Evolutionary conservation across 2,329 filamentous ascomycete species (phyloP), one percentile per base, ranked within the genome.

Genomic region (Aspergillus fructus): DNA sequence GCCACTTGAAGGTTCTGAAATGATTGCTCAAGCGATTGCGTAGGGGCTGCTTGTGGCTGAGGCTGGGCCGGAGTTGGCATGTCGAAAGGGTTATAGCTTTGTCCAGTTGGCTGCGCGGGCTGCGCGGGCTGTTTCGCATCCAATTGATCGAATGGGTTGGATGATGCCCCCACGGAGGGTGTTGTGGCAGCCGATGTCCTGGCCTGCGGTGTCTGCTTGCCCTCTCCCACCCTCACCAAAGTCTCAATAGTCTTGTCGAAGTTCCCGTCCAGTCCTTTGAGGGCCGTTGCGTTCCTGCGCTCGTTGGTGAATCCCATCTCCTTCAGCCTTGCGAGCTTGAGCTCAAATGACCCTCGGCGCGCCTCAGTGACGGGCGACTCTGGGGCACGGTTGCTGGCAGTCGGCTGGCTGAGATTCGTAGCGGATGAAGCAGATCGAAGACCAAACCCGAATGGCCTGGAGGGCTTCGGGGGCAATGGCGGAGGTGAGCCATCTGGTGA

Each of bases 231-330:
- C 64, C 91, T 85, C 56, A 94, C 85, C 67, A 99, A 76, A 17
- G 91, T 85, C 73, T 97, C 93, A 45, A 97, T 86, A 0, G 93
- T 87, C 72, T 86, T 89, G 65, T 97, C 91, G 57, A 99, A 71
- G 68, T 94, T 93, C 4, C 93, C 93, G 68, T 89, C 87, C 30
- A 96, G 82, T 3, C 89, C 89, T 70, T 92, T 93, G 17, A 99
- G 78, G 24, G 97, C 86, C 52, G 89, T 86, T 4, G 85, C 81
- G 68, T 97, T 97, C 58, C 89, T 85, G 65, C 89, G 90, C 42
- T 89, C 86, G 70, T 99, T 92, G 4, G 79, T 80, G 67, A 99
- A 99, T 0, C 94, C 94, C 92, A 97, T 96, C 56, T 97, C 92
- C 55, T 87, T 85, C 56, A 99, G 77, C 52, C 85, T 87, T 3